These are phyloP conservation scores for Inosperma sp. DNA, from an alignment of 768 basidiomycete genomes.

Conservation along the genomic window DNA sequence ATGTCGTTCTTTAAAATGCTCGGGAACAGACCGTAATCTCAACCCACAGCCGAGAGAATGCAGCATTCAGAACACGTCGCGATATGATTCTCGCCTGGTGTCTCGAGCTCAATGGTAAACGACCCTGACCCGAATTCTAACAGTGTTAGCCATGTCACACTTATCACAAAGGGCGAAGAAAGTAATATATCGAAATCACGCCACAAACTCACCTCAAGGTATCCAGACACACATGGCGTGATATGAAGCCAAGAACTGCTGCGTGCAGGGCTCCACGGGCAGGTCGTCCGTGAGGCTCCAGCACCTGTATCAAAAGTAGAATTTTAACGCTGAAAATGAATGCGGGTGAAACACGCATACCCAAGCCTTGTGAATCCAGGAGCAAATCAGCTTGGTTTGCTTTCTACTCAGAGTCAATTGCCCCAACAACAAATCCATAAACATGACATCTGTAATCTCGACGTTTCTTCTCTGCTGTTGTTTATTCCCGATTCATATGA, in stretches of 20 bases:
- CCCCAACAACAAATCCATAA: slow-evolving; percentile 53
- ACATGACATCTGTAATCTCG: slow-evolving; percentile 63
- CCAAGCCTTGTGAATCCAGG: slow-evolving; percentile 45
- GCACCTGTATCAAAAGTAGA: slow-evolving; percentile 44
- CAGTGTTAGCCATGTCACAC: neutral
- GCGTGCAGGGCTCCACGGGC: slow-evolving; percentile 52
- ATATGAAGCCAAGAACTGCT: slow-evolving; percentile 68
- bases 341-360: slow-evolving; percentile 53
- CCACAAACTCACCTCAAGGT: slow-evolving; percentile 47
- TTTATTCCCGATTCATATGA: slow-evolving; percentile 45
- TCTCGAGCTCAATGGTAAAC: no score
- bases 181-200: neutral
- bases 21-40: no score
- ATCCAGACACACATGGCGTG: slow-evolving; percentile 45
- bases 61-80: no score
- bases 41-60: no score
- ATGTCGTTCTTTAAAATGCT: no score
- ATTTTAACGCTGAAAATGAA: slow-evolving; percentile 20
- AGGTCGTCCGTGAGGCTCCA: slow-evolving; percentile 44
- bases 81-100: no score
- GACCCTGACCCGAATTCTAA: no score
- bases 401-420: slow-evolving; percentile 63
- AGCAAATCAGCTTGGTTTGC: slow-evolving; percentile 45
- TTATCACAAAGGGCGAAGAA: no score
- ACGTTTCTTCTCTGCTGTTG: slow-evolving; percentile 41